These are phyloP conservation scores for Exophiala sp. DNA, from an alignment of 2,329 filamentous ascomycete genomes.

Conservation along the genomic window DNA sequence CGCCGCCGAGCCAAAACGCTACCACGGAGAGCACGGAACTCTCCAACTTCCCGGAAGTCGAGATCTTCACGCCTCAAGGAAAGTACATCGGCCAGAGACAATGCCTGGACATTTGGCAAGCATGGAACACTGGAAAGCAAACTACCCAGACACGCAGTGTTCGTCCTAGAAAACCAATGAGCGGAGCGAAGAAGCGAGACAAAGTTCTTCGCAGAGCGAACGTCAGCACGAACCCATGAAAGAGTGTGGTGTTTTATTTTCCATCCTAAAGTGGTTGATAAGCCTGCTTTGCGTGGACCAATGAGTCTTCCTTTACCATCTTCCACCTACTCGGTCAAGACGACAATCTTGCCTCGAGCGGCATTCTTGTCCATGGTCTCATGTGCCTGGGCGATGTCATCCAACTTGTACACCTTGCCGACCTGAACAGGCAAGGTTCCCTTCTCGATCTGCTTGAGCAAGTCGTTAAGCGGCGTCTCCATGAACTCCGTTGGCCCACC, in stretches of 20 bases:
- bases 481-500: constrained; percentile 41
- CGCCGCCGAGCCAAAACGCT: constrained; percentile 10
- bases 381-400: constrained; percentile 48
- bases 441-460: constrained; percentile 37
- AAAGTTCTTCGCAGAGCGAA: constrained; percentile 6
- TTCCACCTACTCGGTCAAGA: constrained; percentile 28
- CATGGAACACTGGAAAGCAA: constrained; percentile 18
- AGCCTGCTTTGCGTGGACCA: too few relatives aligned
- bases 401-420: constrained; percentile 42
- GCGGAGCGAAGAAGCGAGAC: constrained; percentile 19
- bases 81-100: constrained; percentile 60
- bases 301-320: not conserved
- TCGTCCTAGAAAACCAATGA: constrained; percentile 22
- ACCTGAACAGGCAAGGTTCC: constrained; percentile 41
- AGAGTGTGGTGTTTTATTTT: not conserved
- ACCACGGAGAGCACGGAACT: constrained; percentile 29
- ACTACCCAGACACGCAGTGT: constrained; percentile 6
- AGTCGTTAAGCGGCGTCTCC: constrained; percentile 40
- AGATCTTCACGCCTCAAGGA: constrained; percentile 84
- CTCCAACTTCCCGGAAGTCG: constrained; percentile 64
- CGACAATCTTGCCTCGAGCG: constrained; percentile 46
- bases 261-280: too few relatives aligned
- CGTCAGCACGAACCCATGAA: not conserved
- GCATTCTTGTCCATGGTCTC: constrained; percentile 44
- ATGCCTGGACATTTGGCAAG: constrained; percentile 20